Evolutionary conservation across 1,284 basidiomycete genomes (phyloP).

Genomic region (Cryptococcus sp.): DNA sequence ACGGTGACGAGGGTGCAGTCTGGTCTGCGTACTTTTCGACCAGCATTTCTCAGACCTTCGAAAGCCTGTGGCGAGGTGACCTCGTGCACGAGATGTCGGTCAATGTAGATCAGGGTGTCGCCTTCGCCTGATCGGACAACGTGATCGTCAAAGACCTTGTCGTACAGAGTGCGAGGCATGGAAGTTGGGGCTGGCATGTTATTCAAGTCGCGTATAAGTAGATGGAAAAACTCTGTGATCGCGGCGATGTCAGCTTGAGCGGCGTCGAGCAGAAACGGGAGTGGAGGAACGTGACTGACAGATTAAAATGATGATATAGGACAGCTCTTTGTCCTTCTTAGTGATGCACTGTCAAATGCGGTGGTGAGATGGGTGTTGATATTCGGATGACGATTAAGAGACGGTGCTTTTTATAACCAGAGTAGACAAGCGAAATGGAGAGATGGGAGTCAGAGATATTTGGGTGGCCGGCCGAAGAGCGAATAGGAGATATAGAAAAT

Average conservation of each 20-base stretch:
- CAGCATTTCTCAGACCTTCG: constrained; percentile 85
- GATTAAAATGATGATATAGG: too few species aligned
- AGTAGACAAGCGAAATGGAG: too few species aligned
- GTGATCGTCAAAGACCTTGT: constrained; percentile 96
- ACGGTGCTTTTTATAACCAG: too few species aligned
- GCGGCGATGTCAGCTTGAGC: not conserved
- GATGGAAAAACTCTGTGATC: not conserved
- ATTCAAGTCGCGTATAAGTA: not conserved
- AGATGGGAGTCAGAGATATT: too few species aligned
- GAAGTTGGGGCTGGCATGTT: constrained; percentile 54
- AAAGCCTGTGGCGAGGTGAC: constrained; percentile 96
- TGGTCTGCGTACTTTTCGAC: constrained; percentile 77
- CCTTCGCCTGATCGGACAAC: constrained; percentile 80
- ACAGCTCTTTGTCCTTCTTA: too few species aligned
- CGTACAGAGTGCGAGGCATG: constrained; percentile 79
- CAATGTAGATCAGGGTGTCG: constrained; percentile 87
- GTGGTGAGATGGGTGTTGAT: too few species aligned
- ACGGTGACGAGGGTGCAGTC: constrained; percentile 95
- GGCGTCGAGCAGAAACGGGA: too few species aligned
- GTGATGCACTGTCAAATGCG: too few species aligned
- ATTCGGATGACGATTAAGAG: too few species aligned
- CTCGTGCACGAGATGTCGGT: constrained; percentile 94
- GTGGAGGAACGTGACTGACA: too few species aligned
- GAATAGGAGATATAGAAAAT: too few species aligned
- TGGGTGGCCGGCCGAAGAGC: too few species aligned